Base-by-base conservation (phyloP, 106 monocot species). In the Acorus calamus region DNA sequence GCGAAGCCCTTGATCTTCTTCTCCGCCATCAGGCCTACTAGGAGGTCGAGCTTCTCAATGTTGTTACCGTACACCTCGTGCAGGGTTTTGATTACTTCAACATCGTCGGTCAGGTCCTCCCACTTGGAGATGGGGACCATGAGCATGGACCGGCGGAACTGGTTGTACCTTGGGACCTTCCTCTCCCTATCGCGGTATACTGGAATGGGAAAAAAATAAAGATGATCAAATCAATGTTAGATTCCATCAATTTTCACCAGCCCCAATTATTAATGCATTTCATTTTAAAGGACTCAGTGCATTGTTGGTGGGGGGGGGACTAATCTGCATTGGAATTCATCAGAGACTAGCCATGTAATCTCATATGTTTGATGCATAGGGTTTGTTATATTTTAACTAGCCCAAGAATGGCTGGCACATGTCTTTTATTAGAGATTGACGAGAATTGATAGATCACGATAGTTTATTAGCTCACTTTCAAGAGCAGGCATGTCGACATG, bases 1-100 rank as follows among this genome's bases (percentile, higher is more conserved):
- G 86, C 86, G 47, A 86, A 86, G 0, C 86, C 86, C 55, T 86
- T 78, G 57, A 86, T 86, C 61, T 86, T 86, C 67, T 81, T 86
- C 69, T 86, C 85, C 2, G 81, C 86, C 86, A 86, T 79, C 4
- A 86, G 79, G 47, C 86, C 86, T 11, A 86, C 82, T 0, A 82
- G 69, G 52, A 82, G 73, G 63, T 86, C 86, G 14, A 81, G 76
- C 66, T 76, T 81, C 72, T 86, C 86, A 2, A 86, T 75, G n/a
- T 86, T 79, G 3, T 86, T 79, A 4, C 76, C 73, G 14, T 86
- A 86, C 2, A 86, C 57, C 60, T 78, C 81, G 52, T 58, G 71
- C 44, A 86, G 57, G 0, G 59, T 60, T 50, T 53, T 14, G 6
- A 82, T 57, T 12, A 76, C 78, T 43, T 86, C 82, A 4, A 44